phyloP scores from a whole-genome alignment of 2,329 filamentous ascomycete genomes.

The Botrytis aclada region DNA sequence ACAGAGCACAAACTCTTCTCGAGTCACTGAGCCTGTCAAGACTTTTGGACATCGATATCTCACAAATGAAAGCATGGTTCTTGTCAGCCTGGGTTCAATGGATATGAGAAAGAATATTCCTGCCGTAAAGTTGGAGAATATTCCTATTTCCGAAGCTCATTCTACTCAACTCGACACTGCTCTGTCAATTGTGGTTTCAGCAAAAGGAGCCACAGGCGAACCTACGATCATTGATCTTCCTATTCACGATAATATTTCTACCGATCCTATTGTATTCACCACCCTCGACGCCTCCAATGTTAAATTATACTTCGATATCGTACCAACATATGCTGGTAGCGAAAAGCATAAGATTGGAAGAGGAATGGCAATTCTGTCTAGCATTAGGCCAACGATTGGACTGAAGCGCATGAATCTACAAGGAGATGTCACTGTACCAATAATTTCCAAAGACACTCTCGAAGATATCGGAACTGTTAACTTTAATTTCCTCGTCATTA shows the following conservation, averaged over 20 bases:
- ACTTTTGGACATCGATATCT: conserved; percentile 95
- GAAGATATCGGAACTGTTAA: conserved; percentile 94
- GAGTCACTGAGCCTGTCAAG: conserved; percentile 76
- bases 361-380: conserved; percentile 82
- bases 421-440: conserved; percentile 87
- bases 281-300: conserved; percentile 75
- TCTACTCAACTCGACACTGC: conserved; percentile 92
- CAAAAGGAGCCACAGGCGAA: conserved; percentile 80
- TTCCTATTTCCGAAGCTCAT: conserved; percentile 84
- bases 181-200: conserved; percentile 85
- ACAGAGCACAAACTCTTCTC: conserved; percentile 41
- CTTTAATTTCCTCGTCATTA: conserved; percentile 95
- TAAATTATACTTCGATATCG: conserved; percentile 88
- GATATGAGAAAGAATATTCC: conserved; percentile 80
- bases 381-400: conserved; percentile 77
- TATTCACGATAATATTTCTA: conserved; percentile 88
- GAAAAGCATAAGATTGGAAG: conserved; percentile 86
- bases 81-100: conserved; percentile 93
- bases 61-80: conserved; percentile 80
- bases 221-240: conserved; percentile 88
- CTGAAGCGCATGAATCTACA: conserved; percentile 87
- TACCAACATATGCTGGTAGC: conserved; percentile 90
- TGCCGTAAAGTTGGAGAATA: conserved; percentile 81
- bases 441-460: conserved; percentile 67
- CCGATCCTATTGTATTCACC: conserved; percentile 88